A percentile compares a stretch with the other conserved stretches of the same genome.
Conservation (phyloP, 805 yeast species). For the Helenozyma baotianmanensis region DNA sequence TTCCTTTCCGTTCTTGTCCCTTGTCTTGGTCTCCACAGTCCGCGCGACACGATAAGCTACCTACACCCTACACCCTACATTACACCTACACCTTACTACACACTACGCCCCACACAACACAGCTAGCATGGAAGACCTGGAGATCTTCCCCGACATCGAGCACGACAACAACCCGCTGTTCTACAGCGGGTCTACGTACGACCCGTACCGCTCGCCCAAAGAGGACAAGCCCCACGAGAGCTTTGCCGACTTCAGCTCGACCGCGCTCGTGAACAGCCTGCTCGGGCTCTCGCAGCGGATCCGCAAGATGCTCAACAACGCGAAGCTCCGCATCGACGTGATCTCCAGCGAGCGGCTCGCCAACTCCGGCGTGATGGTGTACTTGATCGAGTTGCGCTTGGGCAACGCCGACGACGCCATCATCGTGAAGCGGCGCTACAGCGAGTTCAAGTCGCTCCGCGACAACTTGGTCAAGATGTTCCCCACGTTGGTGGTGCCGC, state of each 20-base stretch:
- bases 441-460: conserved; percentile 41
- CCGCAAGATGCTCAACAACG: conserved; percentile 23
- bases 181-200: conserved; percentile 28
- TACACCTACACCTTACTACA: too few species aligned
- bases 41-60: too few species aligned
- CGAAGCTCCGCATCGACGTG: conserved; percentile 26
- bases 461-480: conserved; percentile 34
- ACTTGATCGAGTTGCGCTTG: conserved; percentile 26
- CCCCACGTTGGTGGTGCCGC: conserved; percentile 39
- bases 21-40: too few species aligned
- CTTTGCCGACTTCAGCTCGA: conserved; percentile 12
- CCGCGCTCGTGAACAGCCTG: conserved; percentile 14
- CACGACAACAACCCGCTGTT: conserved; percentile 44
- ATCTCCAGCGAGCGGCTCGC: conserved; percentile 31
- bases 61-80: too few species aligned
- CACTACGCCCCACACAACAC: too few species aligned
- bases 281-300: conserved; percentile 20
- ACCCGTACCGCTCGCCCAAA: conserved; percentile 15
- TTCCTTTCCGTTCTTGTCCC: too few species aligned
- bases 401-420: conserved; percentile 16
- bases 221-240: conserved; percentile 9
- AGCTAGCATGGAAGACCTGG: conserved; percentile 13
- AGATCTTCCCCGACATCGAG: conserved; percentile 35
- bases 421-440: conserved; percentile 39
- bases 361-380: conserved; percentile 35